A percentile compares a stretch with the other conserved stretches of the same genome.
These are phyloP conservation scores for Claviceps pazoutovae DNA, from an alignment of 2,329 filamentous ascomycete species.

Conservation along the genomic window DNA sequence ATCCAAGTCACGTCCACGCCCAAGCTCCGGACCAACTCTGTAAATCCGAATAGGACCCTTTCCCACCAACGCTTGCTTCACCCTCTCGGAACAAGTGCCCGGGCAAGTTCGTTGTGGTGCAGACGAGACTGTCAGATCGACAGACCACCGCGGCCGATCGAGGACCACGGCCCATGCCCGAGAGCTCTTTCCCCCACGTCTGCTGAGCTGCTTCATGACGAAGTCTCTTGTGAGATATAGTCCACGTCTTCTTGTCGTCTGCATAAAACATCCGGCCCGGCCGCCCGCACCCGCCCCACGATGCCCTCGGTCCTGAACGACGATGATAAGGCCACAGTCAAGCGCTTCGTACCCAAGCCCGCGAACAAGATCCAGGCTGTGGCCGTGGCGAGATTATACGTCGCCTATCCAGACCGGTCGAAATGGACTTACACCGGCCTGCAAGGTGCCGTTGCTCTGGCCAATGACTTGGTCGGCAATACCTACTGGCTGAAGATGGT, in stretches of 20 bases:
- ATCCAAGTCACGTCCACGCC: no score
- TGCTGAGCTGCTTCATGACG: not conserved
- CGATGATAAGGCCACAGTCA: constrained; percentile 92
- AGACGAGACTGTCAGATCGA: no score
- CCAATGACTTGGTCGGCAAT: constrained; percentile 86
- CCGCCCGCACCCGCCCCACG: constrained; percentile 5
- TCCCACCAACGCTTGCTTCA: no score
- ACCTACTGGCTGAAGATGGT: constrained; percentile 98
- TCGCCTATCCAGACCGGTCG: constrained; percentile 72
- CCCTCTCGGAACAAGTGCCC: no score
- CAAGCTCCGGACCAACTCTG: no score
- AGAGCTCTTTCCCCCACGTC: not conserved
- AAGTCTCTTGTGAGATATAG: not conserved
- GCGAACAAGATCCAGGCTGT: constrained; percentile 96
- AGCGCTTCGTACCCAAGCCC: constrained; percentile 82
- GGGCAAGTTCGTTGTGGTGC: no score
- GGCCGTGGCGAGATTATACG: constrained; percentile 82
- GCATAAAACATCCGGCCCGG: not conserved
- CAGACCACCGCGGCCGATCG: not conserved
- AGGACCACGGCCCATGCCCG: not conserved
- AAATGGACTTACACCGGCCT: constrained; percentile 91
- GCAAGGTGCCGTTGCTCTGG: constrained; percentile 80
- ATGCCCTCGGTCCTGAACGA: constrained; percentile 66
- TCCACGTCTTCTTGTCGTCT: not conserved
- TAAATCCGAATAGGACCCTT: no score